Evolutionary conservation across 352 stramenopile genomes (phyloP).

Genomic region (Blastocystis hominis): DNA sequence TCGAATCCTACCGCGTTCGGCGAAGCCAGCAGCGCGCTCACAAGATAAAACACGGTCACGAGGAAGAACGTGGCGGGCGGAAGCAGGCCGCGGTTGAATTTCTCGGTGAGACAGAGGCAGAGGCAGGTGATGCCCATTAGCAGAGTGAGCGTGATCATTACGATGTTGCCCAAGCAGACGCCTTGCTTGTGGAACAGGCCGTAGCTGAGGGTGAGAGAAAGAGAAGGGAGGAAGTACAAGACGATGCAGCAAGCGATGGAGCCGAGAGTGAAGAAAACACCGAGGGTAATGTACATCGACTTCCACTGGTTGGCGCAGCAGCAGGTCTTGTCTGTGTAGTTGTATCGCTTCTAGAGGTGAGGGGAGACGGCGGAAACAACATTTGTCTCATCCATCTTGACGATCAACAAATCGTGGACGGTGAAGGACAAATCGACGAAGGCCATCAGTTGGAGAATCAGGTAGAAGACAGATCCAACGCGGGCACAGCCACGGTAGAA

Average conservation of each 20-base stretch:
- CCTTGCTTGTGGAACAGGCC: neutral
- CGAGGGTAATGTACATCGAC: slow-evolving; percentile 14
- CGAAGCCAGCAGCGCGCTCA: neutral
- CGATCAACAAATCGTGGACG: neutral
- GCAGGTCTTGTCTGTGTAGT: slow-evolving; percentile 40
- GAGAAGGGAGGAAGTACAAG: neutral
- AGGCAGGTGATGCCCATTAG: neutral
- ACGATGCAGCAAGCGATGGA: neutral
- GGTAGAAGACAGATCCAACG: neutral
- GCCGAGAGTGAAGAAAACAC: neutral
- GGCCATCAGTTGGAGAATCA: neutral
- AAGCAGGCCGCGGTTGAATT: neutral
- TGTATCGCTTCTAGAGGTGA: slow-evolving; percentile 33
- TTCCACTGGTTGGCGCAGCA: slow-evolving; percentile 26
- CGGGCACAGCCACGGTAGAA: neutral
- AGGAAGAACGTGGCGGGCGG: neutral
- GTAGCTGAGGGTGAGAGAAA: neutral
- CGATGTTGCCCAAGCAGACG: neutral
- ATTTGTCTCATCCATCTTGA: slow-evolving; percentile 29
- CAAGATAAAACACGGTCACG: neutral
- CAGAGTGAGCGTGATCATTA: neutral
- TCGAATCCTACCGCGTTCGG: neutral
- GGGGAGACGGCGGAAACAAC: neutral
- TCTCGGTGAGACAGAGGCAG: neutral
- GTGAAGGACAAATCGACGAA: slow-evolving; percentile 19